Percentiles rank a stretch among this genome's conserved stretches.
Evolutionary conservation across 139 green algal species (phyloP).

Genomic region (Picochlorum costavermella): DNA sequence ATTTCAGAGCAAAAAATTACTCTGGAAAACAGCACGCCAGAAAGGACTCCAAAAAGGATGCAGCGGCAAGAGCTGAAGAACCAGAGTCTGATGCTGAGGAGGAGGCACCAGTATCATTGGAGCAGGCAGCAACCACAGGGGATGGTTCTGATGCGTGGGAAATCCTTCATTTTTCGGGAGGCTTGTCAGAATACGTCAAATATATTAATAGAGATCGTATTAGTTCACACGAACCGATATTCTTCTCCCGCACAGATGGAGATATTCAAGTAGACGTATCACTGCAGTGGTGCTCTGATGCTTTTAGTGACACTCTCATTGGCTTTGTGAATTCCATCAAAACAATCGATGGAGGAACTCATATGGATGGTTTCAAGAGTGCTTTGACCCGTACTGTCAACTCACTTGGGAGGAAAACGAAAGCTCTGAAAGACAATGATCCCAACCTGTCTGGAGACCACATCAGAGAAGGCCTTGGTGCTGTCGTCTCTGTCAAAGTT

Average conservation of each 20-base stretch:
- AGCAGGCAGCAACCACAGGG: slow-evolving; percentile 1
- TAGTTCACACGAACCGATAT: slow-evolving; percentile 68
- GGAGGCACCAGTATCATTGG: too few relatives aligned
- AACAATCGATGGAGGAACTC: slow-evolving; percentile 89
- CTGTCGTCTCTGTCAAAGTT: slow-evolving; percentile 73
- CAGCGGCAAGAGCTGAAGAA: background rate
- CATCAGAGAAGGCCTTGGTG: slow-evolving; percentile 74
- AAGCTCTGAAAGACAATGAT: slow-evolving; percentile 69
- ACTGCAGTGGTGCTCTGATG: slow-evolving; percentile 82
- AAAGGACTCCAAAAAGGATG: background rate
- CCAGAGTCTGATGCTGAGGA: background rate
- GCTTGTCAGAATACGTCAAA: slow-evolving; percentile 81
- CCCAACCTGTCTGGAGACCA: slow-evolving; percentile 79
- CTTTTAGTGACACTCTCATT: slow-evolving; percentile 72
- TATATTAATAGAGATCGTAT: slow-evolving; percentile 58
- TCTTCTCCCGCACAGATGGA: slow-evolving; percentile 38
- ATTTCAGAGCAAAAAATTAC: slow-evolving; percentile 26
- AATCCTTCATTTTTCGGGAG: slow-evolving; percentile 51
- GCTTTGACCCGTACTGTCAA: slow-evolving; percentile 82
- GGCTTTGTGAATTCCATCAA: slow-evolving; percentile 96
- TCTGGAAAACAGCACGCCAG: background rate
- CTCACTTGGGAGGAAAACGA: slow-evolving; percentile 54
- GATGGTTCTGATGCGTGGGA: slow-evolving; percentile 43
- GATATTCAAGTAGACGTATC: slow-evolving; percentile 66
- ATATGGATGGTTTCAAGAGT: slow-evolving; percentile 85